Percentiles rank a stretch among this genome's conserved stretches.
phyloP scores from a whole-genome alignment of 805 yeast genomes.

The Ogataea siamensis region DNA sequence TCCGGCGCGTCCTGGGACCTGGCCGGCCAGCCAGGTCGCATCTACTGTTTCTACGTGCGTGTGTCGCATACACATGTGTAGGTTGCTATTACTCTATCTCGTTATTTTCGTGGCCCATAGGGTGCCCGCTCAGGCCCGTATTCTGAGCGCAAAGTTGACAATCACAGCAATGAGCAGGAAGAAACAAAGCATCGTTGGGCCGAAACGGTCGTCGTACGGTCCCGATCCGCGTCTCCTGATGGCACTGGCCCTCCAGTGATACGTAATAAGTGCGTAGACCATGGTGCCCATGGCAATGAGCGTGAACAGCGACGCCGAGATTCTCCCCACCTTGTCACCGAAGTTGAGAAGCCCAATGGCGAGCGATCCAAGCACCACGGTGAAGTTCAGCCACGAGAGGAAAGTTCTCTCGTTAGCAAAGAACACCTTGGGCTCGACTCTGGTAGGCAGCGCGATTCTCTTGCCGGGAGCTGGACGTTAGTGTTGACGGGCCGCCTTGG shows the following conservation, averaged over 20 bases:
- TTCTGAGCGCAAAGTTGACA: slow-evolving; percentile 85
- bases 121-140: slow-evolving; percentile 42
- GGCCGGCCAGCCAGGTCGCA: no score
- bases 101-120: slow-evolving; percentile 1
- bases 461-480: slow-evolving; percentile 47
- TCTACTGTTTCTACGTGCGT: no score
- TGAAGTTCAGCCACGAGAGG: slow-evolving; percentile 96
- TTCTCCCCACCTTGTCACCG: slow-evolving; percentile 91
- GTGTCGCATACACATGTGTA: no score
- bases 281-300: slow-evolving; percentile 96
- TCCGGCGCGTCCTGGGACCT: neutral
- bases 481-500: neutral
- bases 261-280: slow-evolving; percentile 92
- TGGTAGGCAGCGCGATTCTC: slow-evolving; percentile 94
- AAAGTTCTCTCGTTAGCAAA: slow-evolving; percentile 99
- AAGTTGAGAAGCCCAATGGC: slow-evolving; percentile 95
- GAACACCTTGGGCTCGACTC: slow-evolving; percentile 98
- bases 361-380: slow-evolving; percentile 95
- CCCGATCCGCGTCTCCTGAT: slow-evolving; percentile 97
- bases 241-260: slow-evolving; percentile 99
- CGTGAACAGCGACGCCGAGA: slow-evolving; percentile 92
- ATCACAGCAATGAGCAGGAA: slow-evolving; percentile 91
- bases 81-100: slow-evolving; percentile 6
- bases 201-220: slow-evolving; percentile 98
- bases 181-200: slow-evolving; percentile 96